These are phyloP conservation scores for Candolleomyces eurysporus DNA, from an alignment of 768 basidiomycete species.

Conservation along the genomic window DNA sequence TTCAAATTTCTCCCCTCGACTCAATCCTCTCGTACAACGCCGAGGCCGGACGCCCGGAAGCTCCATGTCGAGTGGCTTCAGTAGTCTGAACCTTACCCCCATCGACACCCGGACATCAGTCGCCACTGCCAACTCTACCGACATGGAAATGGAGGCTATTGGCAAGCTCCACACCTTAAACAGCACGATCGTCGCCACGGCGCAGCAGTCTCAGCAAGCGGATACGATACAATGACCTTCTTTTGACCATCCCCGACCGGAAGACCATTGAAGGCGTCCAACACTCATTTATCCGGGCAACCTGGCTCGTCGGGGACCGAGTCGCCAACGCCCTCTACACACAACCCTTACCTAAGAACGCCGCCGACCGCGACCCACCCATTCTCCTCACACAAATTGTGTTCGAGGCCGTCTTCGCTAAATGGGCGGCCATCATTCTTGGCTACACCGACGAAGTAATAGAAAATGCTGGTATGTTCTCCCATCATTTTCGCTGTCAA, in stretches of 20 bases:
- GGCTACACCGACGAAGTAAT: slow-evolving; percentile 1
- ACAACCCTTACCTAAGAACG: slow-evolving; percentile 4
- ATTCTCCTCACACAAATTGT: slow-evolving; percentile 6
- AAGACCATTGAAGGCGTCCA: slow-evolving; percentile 4
- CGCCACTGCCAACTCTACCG: not conserved
- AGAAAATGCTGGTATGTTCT: not conserved
- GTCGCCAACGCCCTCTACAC: not conserved
- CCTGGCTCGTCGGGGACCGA: slow-evolving; percentile 8
- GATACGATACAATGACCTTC: slow-evolving; percentile 9
- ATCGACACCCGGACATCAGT: slow-evolving; percentile 4
- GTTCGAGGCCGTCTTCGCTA: slow-evolving; percentile 10
- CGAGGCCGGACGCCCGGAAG: not conserved
- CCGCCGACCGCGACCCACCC: not conserved
- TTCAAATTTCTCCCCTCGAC: not conserved
- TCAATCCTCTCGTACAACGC: not conserved
- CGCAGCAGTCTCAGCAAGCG: slow-evolving; percentile 1
- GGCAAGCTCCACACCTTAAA: slow-evolving; percentile 1
- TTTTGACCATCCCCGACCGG: slow-evolving; percentile 9
- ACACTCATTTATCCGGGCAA: not conserved
- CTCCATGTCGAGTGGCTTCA: slow-evolving; percentile 3
- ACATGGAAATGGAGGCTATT: slow-evolving; percentile 1
- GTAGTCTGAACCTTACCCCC: slow-evolving; percentile 2
- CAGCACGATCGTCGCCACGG: not conserved
- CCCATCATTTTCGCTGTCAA: not conserved
- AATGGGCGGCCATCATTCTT: slow-evolving; percentile 7